Evolutionary conservation across 2,329 filamentous ascomycete species (phyloP).

Genomic region (Xylaria sp.): DNA sequence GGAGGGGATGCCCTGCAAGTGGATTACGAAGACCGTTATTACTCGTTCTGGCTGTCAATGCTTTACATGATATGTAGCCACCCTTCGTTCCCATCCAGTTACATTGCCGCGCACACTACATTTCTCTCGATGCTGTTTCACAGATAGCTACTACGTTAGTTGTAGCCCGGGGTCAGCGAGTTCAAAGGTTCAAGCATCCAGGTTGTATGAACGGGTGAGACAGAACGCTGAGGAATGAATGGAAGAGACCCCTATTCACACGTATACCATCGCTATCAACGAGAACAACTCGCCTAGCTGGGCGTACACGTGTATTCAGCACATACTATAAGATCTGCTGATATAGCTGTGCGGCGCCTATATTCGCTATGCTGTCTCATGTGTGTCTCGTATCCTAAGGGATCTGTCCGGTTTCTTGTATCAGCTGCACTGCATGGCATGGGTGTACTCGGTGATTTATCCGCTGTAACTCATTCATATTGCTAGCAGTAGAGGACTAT

Average conservation of each 20-base stretch:
- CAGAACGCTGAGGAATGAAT: too few relatives aligned
- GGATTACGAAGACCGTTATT: constrained; percentile 29
- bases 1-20: constrained; percentile 19
- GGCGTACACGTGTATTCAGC: not conserved
- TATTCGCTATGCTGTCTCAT: constrained; percentile 16
- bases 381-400: constrained; percentile 16
- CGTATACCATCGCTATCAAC: too few relatives aligned
- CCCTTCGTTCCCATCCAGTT: not conserved
- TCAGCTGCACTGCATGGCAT: constrained; percentile 5
- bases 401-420: not conserved
- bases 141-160: too few relatives aligned
- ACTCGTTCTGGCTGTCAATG: constrained; percentile 19
- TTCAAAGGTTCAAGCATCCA: too few relatives aligned
- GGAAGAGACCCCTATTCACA: too few relatives aligned
- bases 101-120: not conserved
- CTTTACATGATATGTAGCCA: too few relatives aligned
- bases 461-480: not conserved
- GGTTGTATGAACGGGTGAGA: too few relatives aligned
- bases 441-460: constrained; percentile 5
- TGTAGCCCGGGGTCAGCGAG: too few relatives aligned
- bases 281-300: not conserved
- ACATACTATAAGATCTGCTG: constrained; percentile 11
- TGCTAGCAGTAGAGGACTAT: not conserved
- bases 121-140: too few relatives aligned
- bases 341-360: constrained; percentile 8